These are phyloP conservation scores for Pleurotus salmoneostramineus DNA, from an alignment of 768 basidiomycete genomes.

Conservation along the genomic window DNA sequence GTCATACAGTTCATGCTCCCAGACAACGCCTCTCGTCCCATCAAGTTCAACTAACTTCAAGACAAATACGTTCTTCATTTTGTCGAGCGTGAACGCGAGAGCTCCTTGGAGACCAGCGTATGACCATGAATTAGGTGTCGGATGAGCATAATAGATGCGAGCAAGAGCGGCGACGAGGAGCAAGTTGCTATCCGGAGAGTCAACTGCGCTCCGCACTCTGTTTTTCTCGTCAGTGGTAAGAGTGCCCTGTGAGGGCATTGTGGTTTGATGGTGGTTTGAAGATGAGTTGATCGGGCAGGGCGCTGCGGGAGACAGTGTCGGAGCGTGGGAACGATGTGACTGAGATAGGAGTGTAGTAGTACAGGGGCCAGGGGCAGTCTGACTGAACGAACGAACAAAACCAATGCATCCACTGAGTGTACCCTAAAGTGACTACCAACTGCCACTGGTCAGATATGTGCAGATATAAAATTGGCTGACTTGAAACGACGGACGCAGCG, in stretches of 20 bases:
- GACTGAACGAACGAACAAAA: no score
- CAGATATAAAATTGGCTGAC: no score
- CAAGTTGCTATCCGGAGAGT: conserved; percentile 54
- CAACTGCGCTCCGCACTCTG: conserved; percentile 62
- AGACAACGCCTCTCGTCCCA: conserved; percentile 83
- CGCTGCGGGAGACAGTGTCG: neutral
- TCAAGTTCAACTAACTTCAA: conserved; percentile 82
- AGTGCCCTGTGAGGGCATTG: conserved; percentile 73
- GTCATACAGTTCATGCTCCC: conserved; percentile 90
- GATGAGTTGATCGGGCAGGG: neutral
- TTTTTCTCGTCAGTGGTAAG: conserved; percentile 74
- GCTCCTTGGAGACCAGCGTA: conserved; percentile 89
- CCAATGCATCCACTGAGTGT: no score
- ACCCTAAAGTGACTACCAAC: no score
- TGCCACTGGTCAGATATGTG: no score
- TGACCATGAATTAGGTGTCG: conserved; percentile 71
- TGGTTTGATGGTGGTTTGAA: neutral
- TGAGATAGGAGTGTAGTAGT: no score
- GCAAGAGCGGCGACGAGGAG: conserved; percentile 79
- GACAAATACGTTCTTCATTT: conserved; percentile 46
- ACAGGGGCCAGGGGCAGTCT: no score
- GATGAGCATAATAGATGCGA: conserved; percentile 88
- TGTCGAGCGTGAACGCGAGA: conserved; percentile 67
- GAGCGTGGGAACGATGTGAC: neutral
- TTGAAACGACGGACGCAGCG: no score